Evolutionary conservation across 768 basidiomycete species (phyloP), one percentile per base, ranked within the genome.

Genomic region (Filobasidium floriforme): DNA sequence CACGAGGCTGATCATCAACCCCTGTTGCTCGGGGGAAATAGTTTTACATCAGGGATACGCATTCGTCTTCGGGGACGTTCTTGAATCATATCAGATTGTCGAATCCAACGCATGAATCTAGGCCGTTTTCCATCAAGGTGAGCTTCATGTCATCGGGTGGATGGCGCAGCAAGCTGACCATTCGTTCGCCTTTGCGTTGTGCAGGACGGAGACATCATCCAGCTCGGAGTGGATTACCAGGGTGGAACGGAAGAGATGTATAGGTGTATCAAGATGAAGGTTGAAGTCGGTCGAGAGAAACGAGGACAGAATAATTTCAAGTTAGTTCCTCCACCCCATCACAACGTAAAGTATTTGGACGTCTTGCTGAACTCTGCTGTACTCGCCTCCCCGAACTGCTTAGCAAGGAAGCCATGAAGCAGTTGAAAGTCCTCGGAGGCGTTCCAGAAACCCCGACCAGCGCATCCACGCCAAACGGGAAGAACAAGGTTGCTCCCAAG

Each of bases 201-300:
- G 32, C 52, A 75, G 79, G 93, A 97, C 68, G 94, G 94, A 0
- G 93, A 97, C 80, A 84, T 97, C 32, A 80, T 98, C 22, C 94
- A 97, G 79, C 85, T 97, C 0, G 93, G 94, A 1, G 91, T 98
- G 29, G 93, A 98, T 76, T 99, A 96, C 79, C 93, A 97, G 78
- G 94, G 94, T 7, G 94, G 94, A 0, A 86, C 89, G 7, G 92
- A 97, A 81, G 93, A 97, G 78, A 92, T 94, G 61, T 97, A 94
- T 79, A 89, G 96, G 80, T 90, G 89, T 66, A 90, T 98, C 66
- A 97, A 94, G 84, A 96, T 99, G 76, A 84, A 89, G 70, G 82
- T 97, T 60, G 94, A 99, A 80, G 78, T 97, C 19, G 86, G 86
- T 10, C 81, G 93, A 67, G 92, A 92, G 77, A 92, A 96, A 77